Percentiles rank a stretch among this genome's conserved stretches.
Evolutionary conservation across 306 rosid species (phyloP).

Genomic region (Cicer pinnatifidum): DNA sequence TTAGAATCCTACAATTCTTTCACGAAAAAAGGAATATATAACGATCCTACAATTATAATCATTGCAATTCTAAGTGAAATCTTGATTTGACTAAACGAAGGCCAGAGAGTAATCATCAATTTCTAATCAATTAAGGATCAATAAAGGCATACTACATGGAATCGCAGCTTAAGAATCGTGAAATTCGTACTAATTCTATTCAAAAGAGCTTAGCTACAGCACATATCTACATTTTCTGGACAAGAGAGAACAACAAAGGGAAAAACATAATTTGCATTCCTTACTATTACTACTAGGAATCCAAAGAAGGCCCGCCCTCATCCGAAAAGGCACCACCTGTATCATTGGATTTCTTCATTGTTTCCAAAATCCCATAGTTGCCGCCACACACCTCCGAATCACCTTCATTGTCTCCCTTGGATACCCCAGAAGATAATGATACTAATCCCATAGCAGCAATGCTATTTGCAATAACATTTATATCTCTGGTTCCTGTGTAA

Average conservation of each 20-base stretch:
- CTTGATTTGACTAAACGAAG: neutral
- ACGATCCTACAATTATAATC: too few relatives aligned
- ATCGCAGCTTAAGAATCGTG: conserved; percentile 27
- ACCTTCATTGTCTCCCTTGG: conserved; percentile 43
- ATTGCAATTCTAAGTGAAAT: neutral
- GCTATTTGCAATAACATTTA: conserved; percentile 72
- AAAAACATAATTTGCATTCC: conserved; percentile 35
- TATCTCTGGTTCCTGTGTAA: conserved; percentile 72
- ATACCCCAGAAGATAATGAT: conserved; percentile 71
- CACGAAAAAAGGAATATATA: too few relatives aligned
- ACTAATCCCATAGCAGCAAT: conserved; percentile 86
- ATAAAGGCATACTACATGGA: conserved; percentile 14
- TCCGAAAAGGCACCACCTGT: conserved; percentile 53
- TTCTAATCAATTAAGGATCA: neutral
- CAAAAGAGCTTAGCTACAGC: conserved; percentile 35
- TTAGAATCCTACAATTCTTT: too few relatives aligned
- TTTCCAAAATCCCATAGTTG: conserved; percentile 42
- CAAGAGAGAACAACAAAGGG: conserved; percentile 40
- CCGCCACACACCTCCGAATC: conserved; percentile 40
- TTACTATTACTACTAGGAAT: conserved; percentile 43
- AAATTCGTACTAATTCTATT: conserved; percentile 48
- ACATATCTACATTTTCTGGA: conserved; percentile 54
- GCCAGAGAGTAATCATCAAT: neutral
- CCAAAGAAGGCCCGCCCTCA: conserved; percentile 49
- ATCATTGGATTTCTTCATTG: conserved; percentile 49